A percentile compares a stretch with the other conserved stretches of the same genome.
Conservation (phyloP, 2,329 filamentous ascomycete species). For the Didymella arachidicola region DNA sequence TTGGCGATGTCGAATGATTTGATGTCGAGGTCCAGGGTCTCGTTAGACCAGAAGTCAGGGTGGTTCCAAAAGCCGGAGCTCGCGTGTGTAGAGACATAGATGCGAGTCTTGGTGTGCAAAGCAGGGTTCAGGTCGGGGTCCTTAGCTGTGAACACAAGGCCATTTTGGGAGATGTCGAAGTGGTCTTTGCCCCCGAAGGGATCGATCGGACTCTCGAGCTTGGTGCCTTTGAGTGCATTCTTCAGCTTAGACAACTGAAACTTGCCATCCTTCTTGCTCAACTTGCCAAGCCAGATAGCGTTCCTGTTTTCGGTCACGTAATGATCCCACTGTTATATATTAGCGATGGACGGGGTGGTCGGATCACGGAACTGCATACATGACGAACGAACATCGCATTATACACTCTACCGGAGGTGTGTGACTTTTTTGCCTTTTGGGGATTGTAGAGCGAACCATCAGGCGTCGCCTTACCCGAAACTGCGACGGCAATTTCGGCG, state of each 20-base stretch:
- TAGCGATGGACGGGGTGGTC: not conserved
- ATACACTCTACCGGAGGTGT: conserved; percentile 74
- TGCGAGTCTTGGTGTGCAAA: conserved; percentile 80
- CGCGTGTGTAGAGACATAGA: conserved; percentile 71
- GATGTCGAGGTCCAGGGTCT: conserved; percentile 44
- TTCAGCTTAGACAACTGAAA: conserved; percentile 58
- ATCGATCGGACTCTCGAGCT: conserved; percentile 71
- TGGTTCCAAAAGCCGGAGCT: conserved; percentile 64
- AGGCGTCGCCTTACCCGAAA: conserved; percentile 69
- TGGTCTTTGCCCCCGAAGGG: conserved; percentile 83
- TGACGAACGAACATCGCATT: conserved; percentile 79
- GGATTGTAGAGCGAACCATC: conserved; percentile 75
- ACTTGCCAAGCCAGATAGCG: conserved; percentile 74
- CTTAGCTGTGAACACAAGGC: conserved; percentile 77
- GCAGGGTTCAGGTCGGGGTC: conserved; percentile 75
- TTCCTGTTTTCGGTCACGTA: conserved; percentile 74
- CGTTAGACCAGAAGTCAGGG: conserved; percentile 19
- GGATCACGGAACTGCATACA: conserved; percentile 4
- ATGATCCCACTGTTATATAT: conserved; percentile 68
- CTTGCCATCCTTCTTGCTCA: conserved; percentile 51
- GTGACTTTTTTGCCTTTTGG: conserved; percentile 65
- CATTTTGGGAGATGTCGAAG: conserved; percentile 74
- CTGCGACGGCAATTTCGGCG: conserved; percentile 54
- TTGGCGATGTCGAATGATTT: conserved; percentile 62
- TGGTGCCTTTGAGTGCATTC: conserved; percentile 69